Evolutionary conservation across 208 protist genomes (phyloP), one percentile per base, ranked within the genome.

Genomic region (Trypanosoma scelopori): DNA sequence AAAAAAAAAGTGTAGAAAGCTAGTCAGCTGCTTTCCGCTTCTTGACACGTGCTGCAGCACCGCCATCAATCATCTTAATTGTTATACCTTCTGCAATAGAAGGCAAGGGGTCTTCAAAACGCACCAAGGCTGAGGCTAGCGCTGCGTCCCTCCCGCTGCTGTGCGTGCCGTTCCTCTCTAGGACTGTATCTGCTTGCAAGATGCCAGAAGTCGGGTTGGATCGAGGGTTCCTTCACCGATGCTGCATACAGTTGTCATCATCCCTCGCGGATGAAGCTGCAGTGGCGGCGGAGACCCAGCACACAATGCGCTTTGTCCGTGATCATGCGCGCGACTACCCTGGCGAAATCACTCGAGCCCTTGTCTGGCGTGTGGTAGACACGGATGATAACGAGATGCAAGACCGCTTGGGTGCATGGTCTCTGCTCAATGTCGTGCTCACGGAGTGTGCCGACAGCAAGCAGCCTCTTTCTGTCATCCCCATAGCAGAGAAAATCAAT

Each of bases 361-460:
- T 95, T 3, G 75, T 89, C 0, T 95, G 86, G 86, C 85, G 89
- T 30, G 76, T 95, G 6, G 84, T 88, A 25, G 89, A 95, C 70
- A 88, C 84, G 18, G 84, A 86, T 7, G 51, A 68, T 27, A 68
- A 49, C 27, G 70, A 59, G 68, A 67, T 55, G 59, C 41, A 71
- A 6, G 87, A 93, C 67, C 81, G 89, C 12, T 51, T 81, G 15
- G 89, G 89, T 22, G 89, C 89, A 28, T 95, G 89, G 89, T 42
- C 39, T 0, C 30, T 95, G 49, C 70, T 95, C 5, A 87, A 84
- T 25, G 73, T 76, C 11, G 82, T 95, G 13, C 60, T 92, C 11
- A 58, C 63, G 11, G 82, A 85, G 55, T 92, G 89, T 58, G 82
- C 80, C 0, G 73, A 91, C 45, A 55, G 47, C 12, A 76, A 73